These are phyloP conservation scores for Pleurostoma richardsiae DNA, from an alignment of 2,329 filamentous ascomycete genomes.

Conservation along the genomic window DNA sequence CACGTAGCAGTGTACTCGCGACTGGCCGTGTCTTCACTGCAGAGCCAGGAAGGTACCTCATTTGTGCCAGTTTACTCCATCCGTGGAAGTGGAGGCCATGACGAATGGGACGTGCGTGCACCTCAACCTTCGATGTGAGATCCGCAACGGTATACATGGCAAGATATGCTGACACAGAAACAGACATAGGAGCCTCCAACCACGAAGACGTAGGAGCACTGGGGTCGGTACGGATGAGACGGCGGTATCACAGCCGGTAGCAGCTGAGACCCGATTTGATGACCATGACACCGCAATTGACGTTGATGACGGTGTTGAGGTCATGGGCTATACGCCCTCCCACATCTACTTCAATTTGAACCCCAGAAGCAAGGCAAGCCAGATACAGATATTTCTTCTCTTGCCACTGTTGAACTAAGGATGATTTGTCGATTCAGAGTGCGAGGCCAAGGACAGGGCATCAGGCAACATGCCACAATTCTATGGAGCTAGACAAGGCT, in stretches of 20 bases:
- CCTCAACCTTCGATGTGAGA: too few relatives aligned
- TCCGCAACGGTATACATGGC: constrained; percentile 5
- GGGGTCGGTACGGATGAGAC: too few relatives aligned
- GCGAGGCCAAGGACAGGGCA: too few relatives aligned
- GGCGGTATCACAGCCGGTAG: too few relatives aligned
- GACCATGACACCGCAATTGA: too few relatives aligned
- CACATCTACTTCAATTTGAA: too few relatives aligned
- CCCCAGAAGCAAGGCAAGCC: too few relatives aligned
- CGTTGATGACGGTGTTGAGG: too few relatives aligned
- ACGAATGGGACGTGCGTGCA: background rate
- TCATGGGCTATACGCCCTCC: too few relatives aligned
- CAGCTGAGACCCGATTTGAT: too few relatives aligned
- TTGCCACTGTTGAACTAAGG: too few relatives aligned
- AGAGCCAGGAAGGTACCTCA: constrained; percentile 38
- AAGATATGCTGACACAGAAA: constrained; percentile 15
- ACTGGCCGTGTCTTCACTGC: constrained; percentile 46
- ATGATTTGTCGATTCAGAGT: constrained; percentile 8
- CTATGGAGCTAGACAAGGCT: constrained; percentile 23
- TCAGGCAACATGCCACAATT: constrained; percentile 7
- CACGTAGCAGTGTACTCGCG: constrained; percentile 34
- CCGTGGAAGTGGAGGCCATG: background rate
- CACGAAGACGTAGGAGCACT: background rate
- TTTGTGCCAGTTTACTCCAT: constrained; percentile 33
- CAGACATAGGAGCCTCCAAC: background rate
- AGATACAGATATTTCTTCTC: too few relatives aligned